Evolutionary conservation across 495 filamentous ascomycete genomes (phyloP).

Genomic region (Recurvomyces mirabilis): DNA sequence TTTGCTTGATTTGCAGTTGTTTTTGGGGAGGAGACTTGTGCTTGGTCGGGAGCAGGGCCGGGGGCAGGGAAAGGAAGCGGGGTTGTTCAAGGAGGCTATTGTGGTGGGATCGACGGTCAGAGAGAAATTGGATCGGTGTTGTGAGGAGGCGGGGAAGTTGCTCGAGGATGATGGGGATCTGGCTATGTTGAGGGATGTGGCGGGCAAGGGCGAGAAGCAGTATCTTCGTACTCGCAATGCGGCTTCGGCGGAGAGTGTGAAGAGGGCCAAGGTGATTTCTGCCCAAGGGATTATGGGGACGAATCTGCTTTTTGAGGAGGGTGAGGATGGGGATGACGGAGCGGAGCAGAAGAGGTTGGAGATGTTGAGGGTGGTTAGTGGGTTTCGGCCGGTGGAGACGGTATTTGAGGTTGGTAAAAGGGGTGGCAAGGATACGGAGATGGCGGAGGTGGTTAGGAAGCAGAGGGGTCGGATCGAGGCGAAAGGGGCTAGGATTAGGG

Average conservation of each 20-base stretch:
- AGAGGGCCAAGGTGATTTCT: slow-evolving; percentile 66
- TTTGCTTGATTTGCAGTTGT: slow-evolving; percentile 87
- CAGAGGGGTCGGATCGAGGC: slow-evolving; percentile 49
- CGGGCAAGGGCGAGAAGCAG: slow-evolving; percentile 80
- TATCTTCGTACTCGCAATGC: slow-evolving; percentile 83
- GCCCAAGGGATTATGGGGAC: slow-evolving; percentile 57
- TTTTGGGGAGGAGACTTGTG: slow-evolving; percentile 69
- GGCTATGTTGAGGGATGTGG: slow-evolving; percentile 52
- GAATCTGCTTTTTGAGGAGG: slow-evolving; percentile 66
- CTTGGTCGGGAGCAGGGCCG: slow-evolving; percentile 47
- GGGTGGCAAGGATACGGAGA: slow-evolving; percentile 51
- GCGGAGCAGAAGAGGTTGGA: slow-evolving; percentile 61
- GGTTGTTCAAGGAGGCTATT: slow-evolving; percentile 69
- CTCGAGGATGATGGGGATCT: slow-evolving; percentile 68
- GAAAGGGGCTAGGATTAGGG: slow-evolving; percentile 26
- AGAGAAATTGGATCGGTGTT: slow-evolving; percentile 56
- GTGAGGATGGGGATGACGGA: slow-evolving; percentile 39
- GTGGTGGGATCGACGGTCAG: slow-evolving; percentile 62
- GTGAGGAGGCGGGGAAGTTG: slow-evolving; percentile 69
- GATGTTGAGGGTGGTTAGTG: slow-evolving; percentile 76
- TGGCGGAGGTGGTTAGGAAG: slow-evolving; percentile 68
- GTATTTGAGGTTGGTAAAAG: slow-evolving; percentile 83
- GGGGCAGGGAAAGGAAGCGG: slow-evolving; percentile 39
- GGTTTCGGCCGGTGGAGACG: slow-evolving; percentile 80
- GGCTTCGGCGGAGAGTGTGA: slow-evolving; percentile 76